Base-by-base conservation (phyloP, 208 protist species). In the Leishmania lainsoni region DNA sequence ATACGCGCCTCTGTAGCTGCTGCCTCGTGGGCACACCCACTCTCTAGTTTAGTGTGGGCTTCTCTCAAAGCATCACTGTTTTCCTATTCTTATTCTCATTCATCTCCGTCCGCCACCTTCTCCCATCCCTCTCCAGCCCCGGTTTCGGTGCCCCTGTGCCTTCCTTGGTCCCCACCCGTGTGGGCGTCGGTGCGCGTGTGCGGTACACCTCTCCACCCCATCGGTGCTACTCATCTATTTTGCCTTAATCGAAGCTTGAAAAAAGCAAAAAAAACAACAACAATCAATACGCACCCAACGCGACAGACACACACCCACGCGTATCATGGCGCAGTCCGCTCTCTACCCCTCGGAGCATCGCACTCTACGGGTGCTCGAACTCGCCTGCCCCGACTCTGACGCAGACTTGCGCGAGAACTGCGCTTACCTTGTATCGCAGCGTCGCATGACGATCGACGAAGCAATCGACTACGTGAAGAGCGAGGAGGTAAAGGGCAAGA, bases 391-490 rank as follows among this genome's bases (percentile, higher is more conserved):
- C 10, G 68, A 80, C 29, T 68, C 85, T 1, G 90, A 93, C 70
- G 49, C 69, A 2, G 87, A 87, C 3, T 4, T 87, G 35, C 78
- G 89, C 1, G 83, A 92, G 35, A 87, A 93, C 63, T 66, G 89
- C 5, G 90, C 89, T 0, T 90, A 87, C 66, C 83, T 92, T 61
- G 92, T 95, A 8, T 87, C 86, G 1, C 73, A 72, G 8, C 87
- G 89, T 16, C 90, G 90, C 72, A 80, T 88, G 78, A 95, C 88
- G 4, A 89, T 95, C 66, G 81, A 91, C 45, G 86, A 90, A 6
- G 92, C 90, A 0, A 51, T 93, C 20, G 74, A 84, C 12, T 86
- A 84, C 49, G 66, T 93, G 17, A 29, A 59, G 16, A 65, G 84
- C 42, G 59, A 85, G 35, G 74, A 26, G 49, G 35, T 17, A 26